A percentile compares a stretch with the other conserved stretches of the same genome.
Conservation (phyloP, 345 rosid genomes). For the Eucalyptus pauciflora region DNA sequence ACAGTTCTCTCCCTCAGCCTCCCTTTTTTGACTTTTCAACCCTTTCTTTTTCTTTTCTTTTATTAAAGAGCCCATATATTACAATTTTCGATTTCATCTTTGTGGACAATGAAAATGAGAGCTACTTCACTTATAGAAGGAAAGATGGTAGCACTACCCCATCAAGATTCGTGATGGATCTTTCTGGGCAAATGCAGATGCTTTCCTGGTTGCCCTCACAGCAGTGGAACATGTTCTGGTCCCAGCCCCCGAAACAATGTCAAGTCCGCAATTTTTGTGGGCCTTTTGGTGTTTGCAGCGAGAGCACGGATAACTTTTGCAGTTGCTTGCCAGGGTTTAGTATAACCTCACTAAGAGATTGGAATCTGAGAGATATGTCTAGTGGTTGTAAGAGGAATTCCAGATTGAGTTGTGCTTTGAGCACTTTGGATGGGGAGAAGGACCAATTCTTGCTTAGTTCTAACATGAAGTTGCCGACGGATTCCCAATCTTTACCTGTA, state of each 20-base stretch:
- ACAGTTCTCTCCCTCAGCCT: no score
- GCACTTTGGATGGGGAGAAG: no score
- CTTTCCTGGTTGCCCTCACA: conserved; percentile 17
- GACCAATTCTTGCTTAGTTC: no score
- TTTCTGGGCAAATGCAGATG: conserved; percentile 37
- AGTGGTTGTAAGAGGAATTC: conserved; percentile 43
- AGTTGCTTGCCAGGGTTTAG: conserved; percentile 25
- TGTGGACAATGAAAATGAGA: conserved; percentile 19
- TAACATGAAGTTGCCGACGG: conserved; percentile 7
- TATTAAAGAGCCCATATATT: no score
- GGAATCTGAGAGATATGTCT: conserved; percentile 46
- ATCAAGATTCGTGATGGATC: conserved; percentile 47
- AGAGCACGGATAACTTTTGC: not conserved
- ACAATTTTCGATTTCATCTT: no score
- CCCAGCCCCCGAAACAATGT: conserved; percentile 55
- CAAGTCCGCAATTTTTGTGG: conserved; percentile 45
- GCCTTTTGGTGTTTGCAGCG: conserved; percentile 44
- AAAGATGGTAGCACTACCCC: no score
- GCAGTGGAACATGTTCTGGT: conserved; percentile 58
- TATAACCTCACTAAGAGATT: conserved; percentile 9
- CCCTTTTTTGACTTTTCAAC: no score
- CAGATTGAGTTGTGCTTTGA: conserved; percentile 26
- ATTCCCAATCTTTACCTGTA: not conserved
- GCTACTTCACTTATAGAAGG: conserved; percentile 28
- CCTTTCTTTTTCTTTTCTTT: no score